Base-by-base conservation (phyloP, 345 rosid species). In the Laguncularia racemosa region DNA sequence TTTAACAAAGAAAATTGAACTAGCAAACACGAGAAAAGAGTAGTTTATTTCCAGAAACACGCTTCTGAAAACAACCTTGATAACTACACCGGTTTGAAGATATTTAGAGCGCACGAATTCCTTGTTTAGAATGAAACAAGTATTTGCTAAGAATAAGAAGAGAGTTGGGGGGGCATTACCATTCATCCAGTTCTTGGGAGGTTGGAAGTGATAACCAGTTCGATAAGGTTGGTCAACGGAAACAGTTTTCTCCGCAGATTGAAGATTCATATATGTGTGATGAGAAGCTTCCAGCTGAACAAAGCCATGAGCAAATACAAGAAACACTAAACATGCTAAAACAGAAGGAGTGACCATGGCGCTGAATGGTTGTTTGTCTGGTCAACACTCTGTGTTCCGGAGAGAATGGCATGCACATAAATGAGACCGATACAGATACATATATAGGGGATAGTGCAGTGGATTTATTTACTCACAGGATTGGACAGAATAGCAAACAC, bases 121-220 rank as follows among this genome's bases (percentile, higher is more conserved):
- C 3, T 23, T 3, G 28, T 23, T 23, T 23, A 23, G 28, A 23
- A 23, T 6, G 28, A 23, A 23, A 33, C 40, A 33, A 33, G 9
- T 9, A 1, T 6, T 33, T 6, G 11, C 7, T 4, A 33, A 7
- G 9, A 6, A 33, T 6, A 33, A 33, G 40, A 33, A 26, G 40
- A 33, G 40, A 23, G 28, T 23, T 23, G 28, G 28, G 40, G 40
- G 40, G 40, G 40, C 40, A 33, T 33, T 76, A 79, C 91, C 95
- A 74, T 82, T 87, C 72, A 84, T 84, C 91, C 95, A 87, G 48
- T 87, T 84, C 65, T 76, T 77, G 2, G 82, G 82, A 13, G 91
- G 87, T 60, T 87, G 91, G 38, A 87, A 87, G 67, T 87, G 91
- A 44, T 58, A 87, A 46, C 70, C 81, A 67, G 91, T 80, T 61